phyloP scores from a whole-genome alignment of 2,329 filamentous ascomycete genomes.

The Fusarium longipes region DNA sequence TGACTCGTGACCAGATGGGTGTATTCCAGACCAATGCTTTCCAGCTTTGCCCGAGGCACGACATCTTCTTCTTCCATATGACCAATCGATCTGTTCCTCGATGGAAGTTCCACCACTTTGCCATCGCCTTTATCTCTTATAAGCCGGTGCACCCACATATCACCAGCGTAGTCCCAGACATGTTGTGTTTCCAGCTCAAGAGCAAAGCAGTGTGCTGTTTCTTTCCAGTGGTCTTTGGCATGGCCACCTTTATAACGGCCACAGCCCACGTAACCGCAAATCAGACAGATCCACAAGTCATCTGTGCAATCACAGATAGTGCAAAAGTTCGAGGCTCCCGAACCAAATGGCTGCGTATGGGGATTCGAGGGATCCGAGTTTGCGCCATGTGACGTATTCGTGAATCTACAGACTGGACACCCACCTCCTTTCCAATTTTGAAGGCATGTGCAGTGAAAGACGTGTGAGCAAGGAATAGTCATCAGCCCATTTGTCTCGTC shows the following conservation, averaged over 20 bases:
- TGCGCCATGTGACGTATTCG: conserved; percentile 60
- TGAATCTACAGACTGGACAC: conserved; percentile 94
- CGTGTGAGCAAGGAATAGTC: conserved; percentile 96
- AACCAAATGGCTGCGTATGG: conserved; percentile 67
- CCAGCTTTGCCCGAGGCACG: conserved; percentile 75
- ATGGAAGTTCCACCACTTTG: conserved; percentile 90
- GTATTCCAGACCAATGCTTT: conserved; percentile 91
- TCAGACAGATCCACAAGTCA: conserved; percentile 95
- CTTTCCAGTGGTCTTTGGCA: conserved; percentile 92
- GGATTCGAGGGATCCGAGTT: conserved; percentile 61
- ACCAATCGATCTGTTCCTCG: conserved; percentile 54
- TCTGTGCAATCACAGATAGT: conserved; percentile 80
- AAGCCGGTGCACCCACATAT: conserved; percentile 94
- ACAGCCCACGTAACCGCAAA: conserved; percentile 92
- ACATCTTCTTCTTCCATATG: conserved; percentile 68
- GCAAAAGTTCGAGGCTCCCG: conserved; percentile 76
- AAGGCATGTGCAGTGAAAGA: conserved; percentile 96
- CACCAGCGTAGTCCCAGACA: conserved; percentile 97
- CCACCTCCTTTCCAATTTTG: conserved; percentile 96
- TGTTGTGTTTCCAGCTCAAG: conserved; percentile 94
- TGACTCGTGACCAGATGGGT: conserved; percentile 93
- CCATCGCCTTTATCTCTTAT: conserved; percentile 94
- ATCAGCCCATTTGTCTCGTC: conserved; percentile 95
- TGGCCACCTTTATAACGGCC: conserved; percentile 94
- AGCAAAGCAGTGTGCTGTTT: conserved; percentile 88